Conservation (phyloP, 371 early-diverging fungal genomes). For the Thermomucor indicae-seudaticae region DNA sequence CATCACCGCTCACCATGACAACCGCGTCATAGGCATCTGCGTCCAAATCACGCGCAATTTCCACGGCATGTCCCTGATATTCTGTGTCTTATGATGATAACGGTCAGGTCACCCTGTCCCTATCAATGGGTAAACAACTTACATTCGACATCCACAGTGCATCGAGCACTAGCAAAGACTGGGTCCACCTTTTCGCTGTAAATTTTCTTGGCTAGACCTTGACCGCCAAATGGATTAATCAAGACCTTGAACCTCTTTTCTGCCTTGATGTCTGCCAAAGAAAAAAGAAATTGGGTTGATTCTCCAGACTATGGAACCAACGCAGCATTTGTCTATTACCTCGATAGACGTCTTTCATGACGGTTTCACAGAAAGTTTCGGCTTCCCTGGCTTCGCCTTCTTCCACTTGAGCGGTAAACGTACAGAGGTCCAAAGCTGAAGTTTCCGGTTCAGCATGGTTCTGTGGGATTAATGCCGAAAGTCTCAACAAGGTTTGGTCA, state of each 20-base stretch:
- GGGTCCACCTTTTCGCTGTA: conserved; percentile 61
- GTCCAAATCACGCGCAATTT: conserved; percentile 58
- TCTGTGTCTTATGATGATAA: conserved; percentile 48
- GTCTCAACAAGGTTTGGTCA: conserved; percentile 20
- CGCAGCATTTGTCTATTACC: conserved; percentile 8
- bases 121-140: conserved; percentile 7
- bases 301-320: no score
- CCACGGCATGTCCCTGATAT: conserved; percentile 59
- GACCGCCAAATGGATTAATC: conserved; percentile 77
- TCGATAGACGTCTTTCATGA: conserved; percentile 28
- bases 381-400: conserved; percentile 18
- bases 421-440: conserved; percentile 28
- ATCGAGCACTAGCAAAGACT: conserved; percentile 61
- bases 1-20: conserved; percentile 76
- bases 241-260: conserved; percentile 52
- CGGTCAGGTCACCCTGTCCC: no score
- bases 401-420: conserved; percentile 24
- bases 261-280: conserved; percentile 17
- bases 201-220: conserved; percentile 55
- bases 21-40: conserved; percentile 54
- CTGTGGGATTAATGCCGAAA: conserved; percentile 32
- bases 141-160: conserved; percentile 56
- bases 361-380: conserved; percentile 16
- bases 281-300: no score
- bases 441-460: conserved; percentile 28